Percentiles rank a stretch among this genome's conserved stretches.
phyloP scores from a whole-genome alignment of 1,284 basidiomycete species.

The Cronartium quercuum region DNA sequence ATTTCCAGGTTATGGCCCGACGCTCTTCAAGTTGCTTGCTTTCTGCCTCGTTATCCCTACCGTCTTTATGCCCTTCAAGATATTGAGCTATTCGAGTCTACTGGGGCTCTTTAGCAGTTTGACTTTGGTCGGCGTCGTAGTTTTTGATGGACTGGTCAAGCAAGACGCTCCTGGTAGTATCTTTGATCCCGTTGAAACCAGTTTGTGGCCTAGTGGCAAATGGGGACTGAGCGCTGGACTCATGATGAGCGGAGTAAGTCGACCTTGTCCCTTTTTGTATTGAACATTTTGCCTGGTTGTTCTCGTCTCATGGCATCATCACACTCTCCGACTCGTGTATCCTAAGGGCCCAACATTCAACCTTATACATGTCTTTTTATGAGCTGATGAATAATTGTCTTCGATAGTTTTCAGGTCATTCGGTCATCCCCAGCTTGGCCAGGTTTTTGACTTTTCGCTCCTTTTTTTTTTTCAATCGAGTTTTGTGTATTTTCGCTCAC shows the following conservation, averaged over 20 bases:
- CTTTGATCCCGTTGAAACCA: conserved; percentile 24
- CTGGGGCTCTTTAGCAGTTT: conserved; percentile 21
- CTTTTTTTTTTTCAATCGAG: too few relatives aligned
- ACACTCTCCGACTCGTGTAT: too few relatives aligned
- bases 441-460: too few relatives aligned
- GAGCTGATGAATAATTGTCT: not conserved
- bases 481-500: too few relatives aligned
- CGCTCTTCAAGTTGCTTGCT: conserved; percentile 22
- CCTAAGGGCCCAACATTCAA: too few relatives aligned
- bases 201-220: conserved; percentile 19
- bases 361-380: not conserved
- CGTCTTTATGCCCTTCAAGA: conserved; percentile 26
- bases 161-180: conserved; percentile 31
- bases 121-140: conserved; percentile 15
- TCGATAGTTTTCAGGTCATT: conserved; percentile 29
- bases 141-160: conserved; percentile 23
- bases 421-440: conserved; percentile 32
- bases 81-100: conserved; percentile 31
- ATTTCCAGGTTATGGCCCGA: conserved; percentile 5
- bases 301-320: too few relatives aligned
- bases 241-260: conserved; percentile 33
- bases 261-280: not conserved
- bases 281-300: not conserved
- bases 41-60: conserved; percentile 22
- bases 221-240: conserved; percentile 32